Percentiles rank a stretch among this genome's conserved stretches.
Evolutionary conservation across 129 eudicot species (phyloP).

Genomic region (Flaveria sonorensis): DNA sequence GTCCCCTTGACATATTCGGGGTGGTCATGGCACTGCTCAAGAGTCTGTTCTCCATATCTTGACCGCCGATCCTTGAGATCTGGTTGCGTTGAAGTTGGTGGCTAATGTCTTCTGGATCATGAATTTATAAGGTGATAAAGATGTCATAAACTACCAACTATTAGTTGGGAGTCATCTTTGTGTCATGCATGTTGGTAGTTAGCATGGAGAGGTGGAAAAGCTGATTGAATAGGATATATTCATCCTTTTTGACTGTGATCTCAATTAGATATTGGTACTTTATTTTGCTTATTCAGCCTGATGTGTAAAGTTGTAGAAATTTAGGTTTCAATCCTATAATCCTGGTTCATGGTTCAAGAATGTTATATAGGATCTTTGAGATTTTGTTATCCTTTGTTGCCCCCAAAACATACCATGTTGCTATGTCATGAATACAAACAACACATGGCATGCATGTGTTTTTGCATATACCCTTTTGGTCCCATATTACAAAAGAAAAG

Average conservation of each 20-base stretch:
- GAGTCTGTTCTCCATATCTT: constrained; percentile 28
- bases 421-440: too few species aligned
- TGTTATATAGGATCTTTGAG: not conserved
- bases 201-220: not conserved
- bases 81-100: not conserved
- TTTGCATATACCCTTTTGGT: not conserved
- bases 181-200: constrained; percentile 18
- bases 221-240: not conserved
- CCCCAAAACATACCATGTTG: not conserved
- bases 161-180: constrained; percentile 40
- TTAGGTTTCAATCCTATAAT: not conserved
- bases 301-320: constrained; percentile 2
- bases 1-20: constrained; percentile 20
- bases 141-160: not conserved
- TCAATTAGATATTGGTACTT: not conserved
- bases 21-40: constrained; percentile 8
- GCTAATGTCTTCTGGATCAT: not conserved
- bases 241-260: not conserved
- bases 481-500: not conserved
- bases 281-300: not conserved
- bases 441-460: too few species aligned
- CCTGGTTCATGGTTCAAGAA: not conserved
- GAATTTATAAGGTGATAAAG: constrained; percentile 23
- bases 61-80: not conserved
- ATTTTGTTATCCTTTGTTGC: not conserved